These are phyloP conservation scores for Phoenix dactylifera DNA, from an alignment of 176 grass and related monocot genomes.

Conservation along the genomic window DNA sequence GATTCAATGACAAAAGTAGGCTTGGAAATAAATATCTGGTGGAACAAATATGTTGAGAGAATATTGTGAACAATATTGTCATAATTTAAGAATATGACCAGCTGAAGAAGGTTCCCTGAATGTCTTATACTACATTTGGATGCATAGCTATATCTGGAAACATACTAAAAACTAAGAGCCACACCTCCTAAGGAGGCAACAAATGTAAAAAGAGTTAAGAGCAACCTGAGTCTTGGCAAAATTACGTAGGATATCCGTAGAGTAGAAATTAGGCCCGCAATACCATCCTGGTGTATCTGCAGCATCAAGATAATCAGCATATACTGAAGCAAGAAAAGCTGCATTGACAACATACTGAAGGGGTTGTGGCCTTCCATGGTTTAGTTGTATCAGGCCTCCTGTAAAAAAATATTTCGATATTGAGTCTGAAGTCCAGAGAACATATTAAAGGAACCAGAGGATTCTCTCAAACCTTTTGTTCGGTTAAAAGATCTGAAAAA, in stretches of 20 bases:
- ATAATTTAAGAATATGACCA: too few species aligned
- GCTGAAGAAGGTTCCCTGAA: too few species aligned
- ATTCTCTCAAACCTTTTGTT: slow-evolving; percentile 3
- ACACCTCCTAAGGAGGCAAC: too few species aligned
- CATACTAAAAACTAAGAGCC: too few species aligned
- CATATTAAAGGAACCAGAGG: not conserved
- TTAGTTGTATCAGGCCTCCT: slow-evolving; percentile 9
- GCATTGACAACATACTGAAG: slow-evolving; percentile 2
- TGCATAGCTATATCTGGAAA: too few species aligned
- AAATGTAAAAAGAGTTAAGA: not conserved
- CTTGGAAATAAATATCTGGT: too few species aligned
- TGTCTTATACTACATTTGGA: too few species aligned
- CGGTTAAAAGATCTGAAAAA: slow-evolving; percentile 1
- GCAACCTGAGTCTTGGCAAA: slow-evolving; percentile 2
- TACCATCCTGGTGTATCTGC: slow-evolving; percentile 10
- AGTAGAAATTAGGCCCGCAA: slow-evolving; percentile 7
- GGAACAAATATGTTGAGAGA: too few species aligned
- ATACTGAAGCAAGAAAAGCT: not conserved
- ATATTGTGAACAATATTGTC: too few species aligned
- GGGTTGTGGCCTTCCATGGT: slow-evolving; percentile 6
- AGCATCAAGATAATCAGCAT: not conserved
- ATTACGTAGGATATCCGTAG: not conserved
- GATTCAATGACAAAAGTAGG: too few species aligned
- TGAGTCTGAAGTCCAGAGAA: not conserved
- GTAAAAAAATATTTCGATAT: not conserved